Percentiles rank a stretch among this genome's conserved stretches.
Conservation (phyloP, 228 moss, liverwort and hornwort genomes). For the Sphagnum magellanicum region DNA sequence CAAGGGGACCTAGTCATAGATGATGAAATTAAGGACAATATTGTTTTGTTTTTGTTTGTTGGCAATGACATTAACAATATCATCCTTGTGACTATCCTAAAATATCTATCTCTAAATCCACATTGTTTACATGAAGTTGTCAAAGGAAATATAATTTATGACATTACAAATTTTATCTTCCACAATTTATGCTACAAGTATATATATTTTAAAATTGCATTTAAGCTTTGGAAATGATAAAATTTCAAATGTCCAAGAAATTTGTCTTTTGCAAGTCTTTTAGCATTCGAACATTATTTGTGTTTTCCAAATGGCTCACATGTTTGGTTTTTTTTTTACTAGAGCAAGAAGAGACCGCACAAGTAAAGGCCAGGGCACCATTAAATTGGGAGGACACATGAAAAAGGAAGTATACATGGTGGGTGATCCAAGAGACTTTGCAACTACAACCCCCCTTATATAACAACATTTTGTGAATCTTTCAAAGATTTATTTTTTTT, state of each 20-base stretch:
- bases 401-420: constrained; percentile 39
- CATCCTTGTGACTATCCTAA: constrained; percentile 19
- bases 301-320: neutral
- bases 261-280: too few species aligned
- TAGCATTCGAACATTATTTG: neutral
- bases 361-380: constrained; percentile 5
- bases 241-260: too few species aligned
- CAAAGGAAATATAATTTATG: constrained; percentile 31
- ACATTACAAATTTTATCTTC: too few species aligned
- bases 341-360: constrained; percentile 29
- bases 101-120: constrained; percentile 21
- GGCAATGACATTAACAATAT: constrained; percentile 28
- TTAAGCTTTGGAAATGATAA: too few species aligned
- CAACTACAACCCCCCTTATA: constrained; percentile 15
- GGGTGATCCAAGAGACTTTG: constrained; percentile 29
- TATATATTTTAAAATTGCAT: too few species aligned
- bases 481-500: constrained; percentile 25
- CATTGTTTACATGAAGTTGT: constrained; percentile 20
- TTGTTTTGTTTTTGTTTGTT: constrained; percentile 16
- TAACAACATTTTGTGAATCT: neutral
- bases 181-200: too few species aligned
- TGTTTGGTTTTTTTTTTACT: neutral
- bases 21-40: constrained; percentile 31
- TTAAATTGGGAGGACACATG: constrained; percentile 28
- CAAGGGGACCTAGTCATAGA: constrained; percentile 12